Evolutionary conservation across 257 asterid genomes (phyloP), one percentile per base, ranked within the genome.

Genomic region (Lithospermum erythrorhizon): DNA sequence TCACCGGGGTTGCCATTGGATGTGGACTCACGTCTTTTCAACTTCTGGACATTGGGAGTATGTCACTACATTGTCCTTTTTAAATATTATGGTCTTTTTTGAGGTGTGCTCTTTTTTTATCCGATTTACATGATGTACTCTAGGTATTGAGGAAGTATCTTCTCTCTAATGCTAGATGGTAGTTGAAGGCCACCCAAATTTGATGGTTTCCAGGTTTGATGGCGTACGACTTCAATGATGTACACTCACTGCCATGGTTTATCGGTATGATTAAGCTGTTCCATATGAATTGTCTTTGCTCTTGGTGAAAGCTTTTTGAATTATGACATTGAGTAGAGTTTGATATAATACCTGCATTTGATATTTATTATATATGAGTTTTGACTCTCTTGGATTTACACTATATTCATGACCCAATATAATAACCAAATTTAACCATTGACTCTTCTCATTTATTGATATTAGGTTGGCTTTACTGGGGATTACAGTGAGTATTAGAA

Each of bases 161-260:
- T 77, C 95, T 91, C 64, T 91, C 98, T 23, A 91, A 88, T 71
- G 91, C 98, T 49, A 83, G 98, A 78, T 91, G 96, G 98, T 91
- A 96, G 98, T 78, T 90, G 82, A 96, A 87, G 81, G 96, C n/a
- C 87, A 83, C 89, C 84, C 78, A 93, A 93, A 83, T 93, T 93
- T 59, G 99, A 93, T 65, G 99, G 99, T 37, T 93, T 93, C n/a
- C 82, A 86, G 99, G 76, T 93, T 86, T 77, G 99, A 93, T 78
- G 99, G 99, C 45, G 96, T 89, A n/a, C n/a, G 72, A 93, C 99
- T 61, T 93, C 99, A 58, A 93, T 93, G 99, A 93, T 93, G 99
- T 93, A 93, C 66, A 86, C 95, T 65, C 97, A 93, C n/a, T n/a
- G n/a, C 86, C 99, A 86, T 66, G 99, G 99, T 30, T 83, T 93